A percentile compares a stretch with the other conserved stretches of the same genome.
These are phyloP conservation scores for Andrographis paniculata DNA, from an alignment of 305 asterid genomes.

Conservation along the genomic window DNA sequence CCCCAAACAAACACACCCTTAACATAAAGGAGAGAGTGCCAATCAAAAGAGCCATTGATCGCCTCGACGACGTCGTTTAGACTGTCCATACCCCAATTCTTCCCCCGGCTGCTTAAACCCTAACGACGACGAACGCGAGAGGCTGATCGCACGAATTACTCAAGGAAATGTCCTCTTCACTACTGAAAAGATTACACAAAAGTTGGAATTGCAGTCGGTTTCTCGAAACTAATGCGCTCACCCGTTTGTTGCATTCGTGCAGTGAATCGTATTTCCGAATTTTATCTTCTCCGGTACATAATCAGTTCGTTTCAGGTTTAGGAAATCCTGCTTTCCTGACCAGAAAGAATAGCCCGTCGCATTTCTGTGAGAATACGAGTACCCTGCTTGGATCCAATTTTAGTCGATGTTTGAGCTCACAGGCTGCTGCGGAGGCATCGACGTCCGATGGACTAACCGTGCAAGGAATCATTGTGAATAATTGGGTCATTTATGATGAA, in stretches of 20 bases:
- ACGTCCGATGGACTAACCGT: conserved; percentile 79
- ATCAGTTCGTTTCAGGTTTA: conserved; percentile 15
- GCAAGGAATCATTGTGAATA: conserved; percentile 60
- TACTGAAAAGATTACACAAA: conserved; percentile 32
- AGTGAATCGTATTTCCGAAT: conserved; percentile 21
- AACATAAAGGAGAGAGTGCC: no score
- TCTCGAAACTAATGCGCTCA: conserved; percentile 17
- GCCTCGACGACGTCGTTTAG: no score
- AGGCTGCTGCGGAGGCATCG: conserved; percentile 50
- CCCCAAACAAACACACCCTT: no score
- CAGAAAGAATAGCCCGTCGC: conserved; percentile 15
- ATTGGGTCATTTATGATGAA: conserved; percentile 69
- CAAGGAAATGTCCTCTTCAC: conserved; percentile 36
- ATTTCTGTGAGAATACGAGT: conserved; percentile 20
- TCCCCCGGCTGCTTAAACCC: conserved; percentile 28
- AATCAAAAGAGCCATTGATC: no score
- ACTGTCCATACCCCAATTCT: no score
- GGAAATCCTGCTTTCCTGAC: conserved; percentile 7
- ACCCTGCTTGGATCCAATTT: conserved; percentile 18
- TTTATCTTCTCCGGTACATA: conserved; percentile 17
- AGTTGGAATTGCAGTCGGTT: conserved; percentile 15
- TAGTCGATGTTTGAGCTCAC: conserved; percentile 40
- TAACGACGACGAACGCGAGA: conserved; percentile 4
- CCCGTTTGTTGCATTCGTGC: conserved; percentile 26
- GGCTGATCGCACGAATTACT: conserved; percentile 10